These are phyloP conservation scores for Detonula confervacea DNA, from an alignment of 352 stramenopile genomes.

Conservation along the genomic window DNA sequence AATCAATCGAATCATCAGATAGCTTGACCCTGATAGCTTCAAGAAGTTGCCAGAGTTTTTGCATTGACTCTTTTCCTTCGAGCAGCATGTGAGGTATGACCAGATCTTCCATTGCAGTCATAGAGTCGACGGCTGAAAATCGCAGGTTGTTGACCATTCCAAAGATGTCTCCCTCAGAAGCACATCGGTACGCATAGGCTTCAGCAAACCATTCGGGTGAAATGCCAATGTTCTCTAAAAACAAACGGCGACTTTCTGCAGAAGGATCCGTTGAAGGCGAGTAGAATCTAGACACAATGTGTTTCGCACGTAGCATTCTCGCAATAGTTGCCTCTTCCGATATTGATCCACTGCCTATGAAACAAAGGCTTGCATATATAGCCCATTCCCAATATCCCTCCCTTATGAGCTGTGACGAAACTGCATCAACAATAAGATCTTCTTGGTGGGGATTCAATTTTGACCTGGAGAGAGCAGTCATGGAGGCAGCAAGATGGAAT, in stretches of 20 bases:
- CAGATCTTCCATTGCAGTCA: conserved; percentile 44
- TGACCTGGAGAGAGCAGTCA: conserved; percentile 58
- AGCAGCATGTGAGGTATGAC: conserved; percentile 55
- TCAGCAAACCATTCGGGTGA: conserved; percentile 71
- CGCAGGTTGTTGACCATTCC: conserved; percentile 42
- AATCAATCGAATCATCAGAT: conserved; percentile 33
- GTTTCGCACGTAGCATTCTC: conserved; percentile 57
- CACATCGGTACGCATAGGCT: conserved; percentile 53
- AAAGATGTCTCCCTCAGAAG: conserved; percentile 54
- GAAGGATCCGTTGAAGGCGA: conserved; percentile 24
- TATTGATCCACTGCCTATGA: conserved; percentile 24
- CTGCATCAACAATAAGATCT: conserved; percentile 61
- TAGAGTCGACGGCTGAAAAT: conserved; percentile 38
- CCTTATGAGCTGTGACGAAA: conserved; percentile 71
- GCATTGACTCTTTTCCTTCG: conserved; percentile 42
- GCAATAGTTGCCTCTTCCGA: conserved; percentile 32
- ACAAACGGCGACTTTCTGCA: conserved; percentile 48
- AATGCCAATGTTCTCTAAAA: conserved; percentile 70
- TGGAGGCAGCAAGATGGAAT: conserved; percentile 69
- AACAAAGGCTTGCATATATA: conserved; percentile 75
- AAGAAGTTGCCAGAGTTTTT: conserved; percentile 41
- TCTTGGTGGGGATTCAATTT: conserved; percentile 60
- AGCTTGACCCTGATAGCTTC: conserved; percentile 34
- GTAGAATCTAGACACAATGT: conserved; percentile 65
- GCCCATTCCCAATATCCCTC: conserved; percentile 79